Evolutionary conservation across 805 yeast species (phyloP), one percentile per base, ranked within the genome.

Genomic region (Ogataea paradorogensis): DNA sequence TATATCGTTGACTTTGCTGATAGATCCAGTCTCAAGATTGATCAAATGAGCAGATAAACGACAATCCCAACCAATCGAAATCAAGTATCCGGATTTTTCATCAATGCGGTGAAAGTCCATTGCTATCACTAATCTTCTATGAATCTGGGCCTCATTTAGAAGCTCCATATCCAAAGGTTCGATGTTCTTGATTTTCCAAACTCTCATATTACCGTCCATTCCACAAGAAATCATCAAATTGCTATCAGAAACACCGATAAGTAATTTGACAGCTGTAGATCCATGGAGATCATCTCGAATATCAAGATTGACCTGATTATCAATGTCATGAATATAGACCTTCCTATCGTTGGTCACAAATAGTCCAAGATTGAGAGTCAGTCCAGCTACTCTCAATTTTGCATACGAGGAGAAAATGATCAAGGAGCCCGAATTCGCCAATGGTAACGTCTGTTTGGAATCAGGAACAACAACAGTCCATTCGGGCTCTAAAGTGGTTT

Each of bases 31-130:
- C 1, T 45, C 50, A 2, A 36, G 27, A 6, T 21, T 28, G 1
- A 72, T 34, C 38, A 54, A 50, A 38, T 71, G 59, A 26, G 72
- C 54, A 33, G 62, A 67, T 2, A 80, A 38, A 15, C 53, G 55
- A 37, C 66, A 61, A 58, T 83, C 90, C 73, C 82, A 73, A 3
- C 89, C 87, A 45, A 77, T 62, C 1, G 84, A 72, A 9, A 73
- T 65, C 15, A 82, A 48, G 47, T 66, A 71, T 14, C 65, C 63
- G 4, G 53, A 39, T 1, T 33, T 24, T 1, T 37, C 24, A 23
- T 33, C 45, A 4, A 46, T 29, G 5, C 42, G 27, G 3, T 52
- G 30, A 22, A 52, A 53, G 10, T 49, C 46, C 35, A 54, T 31
- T 5, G 50, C 45, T 1, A 64, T 54, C 6, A 63, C 50, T 14